Percentiles rank a stretch among this genome's conserved stretches.
Evolutionary conservation across 257 asterid species (phyloP).

Genomic region (Solanum clarkiae): DNA sequence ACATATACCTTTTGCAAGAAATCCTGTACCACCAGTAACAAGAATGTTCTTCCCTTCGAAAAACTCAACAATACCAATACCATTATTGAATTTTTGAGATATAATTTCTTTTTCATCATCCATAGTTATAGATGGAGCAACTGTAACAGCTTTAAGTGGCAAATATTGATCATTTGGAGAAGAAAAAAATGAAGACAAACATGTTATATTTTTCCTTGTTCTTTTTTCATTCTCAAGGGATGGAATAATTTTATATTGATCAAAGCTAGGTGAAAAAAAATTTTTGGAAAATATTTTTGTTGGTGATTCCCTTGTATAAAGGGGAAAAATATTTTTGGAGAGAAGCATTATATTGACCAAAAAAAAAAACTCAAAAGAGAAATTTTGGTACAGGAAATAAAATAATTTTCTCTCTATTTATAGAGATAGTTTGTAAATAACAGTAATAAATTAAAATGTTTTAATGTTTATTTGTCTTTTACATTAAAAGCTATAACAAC

Average conservation of each 20-base stretch:
- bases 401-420: background rate
- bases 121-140: background rate
- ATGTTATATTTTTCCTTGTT: background rate
- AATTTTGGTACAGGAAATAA: background rate
- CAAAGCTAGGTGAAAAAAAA: background rate
- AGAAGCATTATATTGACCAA: background rate
- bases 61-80: conserved; percentile 45
- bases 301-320: background rate
- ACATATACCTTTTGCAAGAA: conserved; percentile 50
- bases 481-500: background rate
- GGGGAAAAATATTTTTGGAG: background rate
- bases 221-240: background rate
- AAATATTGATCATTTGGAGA: background rate
- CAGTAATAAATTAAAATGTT: background rate
- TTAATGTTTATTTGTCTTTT: background rate
- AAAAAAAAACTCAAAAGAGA: background rate
- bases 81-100: background rate
- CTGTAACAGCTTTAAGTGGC: background rate
- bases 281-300: background rate
- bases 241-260: background rate
- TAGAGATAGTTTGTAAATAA: background rate
- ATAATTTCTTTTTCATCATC: background rate
- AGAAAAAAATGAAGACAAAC: background rate
- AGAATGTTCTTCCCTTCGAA: conserved; percentile 38
- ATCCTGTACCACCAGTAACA: conserved; percentile 66